These are phyloP conservation scores for Epichloe sibirici DNA, from an alignment of 2,329 filamentous ascomycete species.

Conservation along the genomic window DNA sequence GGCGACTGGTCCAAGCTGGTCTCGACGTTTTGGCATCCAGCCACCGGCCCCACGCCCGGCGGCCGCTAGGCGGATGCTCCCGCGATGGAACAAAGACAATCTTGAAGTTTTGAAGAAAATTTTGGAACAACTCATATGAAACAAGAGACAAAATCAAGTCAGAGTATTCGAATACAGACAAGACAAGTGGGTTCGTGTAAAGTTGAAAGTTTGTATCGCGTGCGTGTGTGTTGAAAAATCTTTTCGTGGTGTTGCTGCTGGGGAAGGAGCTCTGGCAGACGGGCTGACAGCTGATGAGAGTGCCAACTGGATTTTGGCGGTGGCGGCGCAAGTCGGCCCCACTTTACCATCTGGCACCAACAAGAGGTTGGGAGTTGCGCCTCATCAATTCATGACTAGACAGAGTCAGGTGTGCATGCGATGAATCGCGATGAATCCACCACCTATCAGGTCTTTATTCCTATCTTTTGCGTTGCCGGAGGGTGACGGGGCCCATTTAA, in stretches of 20 bases:
- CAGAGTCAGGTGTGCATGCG: too few relatives aligned
- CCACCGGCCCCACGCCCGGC: slow-evolving; percentile 7
- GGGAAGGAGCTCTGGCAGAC: not conserved
- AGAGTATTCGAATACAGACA: not conserved
- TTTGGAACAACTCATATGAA: not conserved
- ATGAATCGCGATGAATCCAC: too few relatives aligned
- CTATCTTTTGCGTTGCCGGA: too few relatives aligned
- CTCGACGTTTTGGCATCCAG: slow-evolving; percentile 2
- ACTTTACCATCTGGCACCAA: slow-evolving; percentile 1
- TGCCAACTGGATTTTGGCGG: not conserved
- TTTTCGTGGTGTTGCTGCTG: not conserved
- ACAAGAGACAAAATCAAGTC: not conserved
- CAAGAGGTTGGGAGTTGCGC: slow-evolving; percentile 4
- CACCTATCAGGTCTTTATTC: too few relatives aligned
- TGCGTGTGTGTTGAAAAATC: not conserved
- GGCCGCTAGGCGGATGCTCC: slow-evolving; percentile 3
- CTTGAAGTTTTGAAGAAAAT: not conserved
- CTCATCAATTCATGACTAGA: too few relatives aligned
- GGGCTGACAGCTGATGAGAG: not conserved
- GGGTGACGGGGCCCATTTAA: too few relatives aligned
- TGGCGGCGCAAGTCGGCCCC: slow-evolving; percentile 5
- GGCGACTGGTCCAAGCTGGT: slow-evolving; percentile 1
- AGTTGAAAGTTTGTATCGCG: not conserved
- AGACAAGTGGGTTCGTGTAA: not conserved
- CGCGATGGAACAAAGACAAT: not conserved